phyloP scores from a whole-genome alignment of 2,329 filamentous ascomycete genomes.

The Daldinia eschscholtzii region DNA sequence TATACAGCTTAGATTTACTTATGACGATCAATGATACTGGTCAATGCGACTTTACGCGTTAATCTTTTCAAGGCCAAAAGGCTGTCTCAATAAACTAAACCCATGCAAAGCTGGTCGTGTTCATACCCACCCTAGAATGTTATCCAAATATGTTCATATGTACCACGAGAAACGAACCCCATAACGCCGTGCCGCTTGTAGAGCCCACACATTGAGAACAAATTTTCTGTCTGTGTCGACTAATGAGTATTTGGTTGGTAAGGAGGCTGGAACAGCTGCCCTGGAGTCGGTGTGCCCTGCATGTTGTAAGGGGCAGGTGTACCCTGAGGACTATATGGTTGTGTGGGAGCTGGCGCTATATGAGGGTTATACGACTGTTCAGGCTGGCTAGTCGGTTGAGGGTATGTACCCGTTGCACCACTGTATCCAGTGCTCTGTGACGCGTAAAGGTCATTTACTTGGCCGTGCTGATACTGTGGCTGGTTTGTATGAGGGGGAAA shows the following conservation, averaged over 20 bases:
- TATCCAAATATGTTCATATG: background rate
- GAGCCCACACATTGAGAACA: conserved; percentile 11
- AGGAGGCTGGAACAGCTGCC: conserved; percentile 41
- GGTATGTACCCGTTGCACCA: conserved; percentile 36
- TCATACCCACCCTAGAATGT: background rate
- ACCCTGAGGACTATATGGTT: conserved; percentile 35
- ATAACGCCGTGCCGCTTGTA: conserved; percentile 22
- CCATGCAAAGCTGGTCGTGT: background rate
- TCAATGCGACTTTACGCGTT: background rate
- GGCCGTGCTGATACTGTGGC: conserved; percentile 33
- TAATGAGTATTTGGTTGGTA: conserved; percentile 42
- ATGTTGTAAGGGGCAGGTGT: conserved; percentile 34
- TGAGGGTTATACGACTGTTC: conserved; percentile 37
- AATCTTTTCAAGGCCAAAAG: conserved; percentile 4
- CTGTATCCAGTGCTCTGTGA: conserved; percentile 41
- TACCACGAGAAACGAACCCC: conserved; percentile 2
- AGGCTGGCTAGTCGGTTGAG: conserved; percentile 34
- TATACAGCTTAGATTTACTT: background rate
- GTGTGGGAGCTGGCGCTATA: conserved; percentile 30
- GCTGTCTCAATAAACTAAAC: background rate
- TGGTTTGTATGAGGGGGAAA: conserved; percentile 30
- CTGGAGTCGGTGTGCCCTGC: conserved; percentile 36
- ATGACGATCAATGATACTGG: background rate
- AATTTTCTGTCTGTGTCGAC: background rate
- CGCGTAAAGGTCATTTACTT: conserved; percentile 40